Conservation (phyloP, 495 filamentous ascomycete genomes). For the Penicillium angulare region DNA sequence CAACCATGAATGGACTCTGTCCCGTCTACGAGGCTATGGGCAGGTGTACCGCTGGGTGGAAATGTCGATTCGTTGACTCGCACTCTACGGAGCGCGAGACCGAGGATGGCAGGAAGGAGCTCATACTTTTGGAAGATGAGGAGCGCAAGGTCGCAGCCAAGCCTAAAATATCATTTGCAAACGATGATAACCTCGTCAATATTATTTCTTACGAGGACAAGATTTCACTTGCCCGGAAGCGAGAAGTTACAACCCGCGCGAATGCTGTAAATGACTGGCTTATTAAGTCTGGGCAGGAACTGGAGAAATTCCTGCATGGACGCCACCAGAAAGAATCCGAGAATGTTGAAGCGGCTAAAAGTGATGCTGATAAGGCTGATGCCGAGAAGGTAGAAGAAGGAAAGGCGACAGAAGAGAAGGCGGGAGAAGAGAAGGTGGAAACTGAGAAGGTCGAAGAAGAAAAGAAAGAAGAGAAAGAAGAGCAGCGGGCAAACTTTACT, state of each 20-base stretch:
- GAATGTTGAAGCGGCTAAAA: slow-evolving; percentile 1
- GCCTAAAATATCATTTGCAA: slow-evolving; percentile 31
- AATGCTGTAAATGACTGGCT: slow-evolving; percentile 76
- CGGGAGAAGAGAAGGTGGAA: slow-evolving; percentile 9
- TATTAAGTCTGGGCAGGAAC: slow-evolving; percentile 54
- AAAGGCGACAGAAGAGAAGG: slow-evolving; percentile 5
- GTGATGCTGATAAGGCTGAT: slow-evolving; percentile 11
- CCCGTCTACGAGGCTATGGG: slow-evolving; percentile 76
- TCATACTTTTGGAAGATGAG: slow-evolving; percentile 64
- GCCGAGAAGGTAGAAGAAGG: slow-evolving; percentile 20
- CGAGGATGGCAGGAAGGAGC: slow-evolving; percentile 76
- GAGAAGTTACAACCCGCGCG: slow-evolving; percentile 63
- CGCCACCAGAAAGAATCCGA: slow-evolving; percentile 5
- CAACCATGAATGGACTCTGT: slow-evolving; percentile 70
- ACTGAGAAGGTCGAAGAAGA: slow-evolving; percentile 3
- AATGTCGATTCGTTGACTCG: slow-evolving; percentile 80
- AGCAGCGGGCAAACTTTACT: slow-evolving; percentile 73
- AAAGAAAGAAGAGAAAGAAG: slow-evolving; percentile 50
- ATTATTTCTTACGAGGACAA: slow-evolving; percentile 64
- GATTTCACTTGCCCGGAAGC: slow-evolving; percentile 65
- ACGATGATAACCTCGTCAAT: slow-evolving; percentile 71
- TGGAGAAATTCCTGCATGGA: slow-evolving; percentile 46
- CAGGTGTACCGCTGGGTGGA: slow-evolving; percentile 81
- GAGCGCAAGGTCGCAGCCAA: slow-evolving; percentile 43
- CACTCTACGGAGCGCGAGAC: slow-evolving; percentile 74